Conservation (phyloP, 2,329 filamentous ascomycete genomes). For the Alternaria triticimaculans region DNA sequence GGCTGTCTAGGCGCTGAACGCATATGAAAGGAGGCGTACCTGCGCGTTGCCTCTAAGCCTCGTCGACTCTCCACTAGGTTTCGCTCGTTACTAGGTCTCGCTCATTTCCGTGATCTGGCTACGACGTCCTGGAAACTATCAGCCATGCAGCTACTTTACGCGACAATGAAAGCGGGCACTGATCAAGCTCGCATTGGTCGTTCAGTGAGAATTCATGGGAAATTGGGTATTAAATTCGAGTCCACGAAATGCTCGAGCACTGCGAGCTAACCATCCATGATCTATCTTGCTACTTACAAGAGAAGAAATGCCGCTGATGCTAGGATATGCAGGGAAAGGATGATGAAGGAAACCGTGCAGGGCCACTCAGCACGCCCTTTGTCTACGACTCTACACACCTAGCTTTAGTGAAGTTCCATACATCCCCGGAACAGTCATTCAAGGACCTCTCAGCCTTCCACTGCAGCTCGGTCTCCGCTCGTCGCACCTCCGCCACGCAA, state of each 20-base stretch:
- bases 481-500: slow-evolving; percentile 49
- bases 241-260: too few species aligned
- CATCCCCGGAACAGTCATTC: slow-evolving; percentile 47
- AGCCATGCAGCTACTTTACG: background rate
- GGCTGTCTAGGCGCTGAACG: background rate
- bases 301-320: background rate
- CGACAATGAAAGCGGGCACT: background rate
- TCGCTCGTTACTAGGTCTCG: background rate
- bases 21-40: background rate
- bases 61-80: background rate
- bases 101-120: background rate
- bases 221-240: background rate
- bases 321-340: background rate
- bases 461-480: slow-evolving; percentile 48
- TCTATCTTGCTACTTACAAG: background rate
- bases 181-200: background rate
- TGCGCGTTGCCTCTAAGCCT: background rate
- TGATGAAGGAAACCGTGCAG: background rate
- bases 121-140: background rate
- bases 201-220: background rate
- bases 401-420: slow-evolving; percentile 49
- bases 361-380: background rate
- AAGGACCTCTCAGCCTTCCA: slow-evolving; percentile 49
- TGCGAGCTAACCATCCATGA: background rate
- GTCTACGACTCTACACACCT: slow-evolving; percentile 22